Evolutionary conservation across 805 yeast species (phyloP), one percentile per base, ranked within the genome.

Genomic region (Candida vaughaniae): DNA sequence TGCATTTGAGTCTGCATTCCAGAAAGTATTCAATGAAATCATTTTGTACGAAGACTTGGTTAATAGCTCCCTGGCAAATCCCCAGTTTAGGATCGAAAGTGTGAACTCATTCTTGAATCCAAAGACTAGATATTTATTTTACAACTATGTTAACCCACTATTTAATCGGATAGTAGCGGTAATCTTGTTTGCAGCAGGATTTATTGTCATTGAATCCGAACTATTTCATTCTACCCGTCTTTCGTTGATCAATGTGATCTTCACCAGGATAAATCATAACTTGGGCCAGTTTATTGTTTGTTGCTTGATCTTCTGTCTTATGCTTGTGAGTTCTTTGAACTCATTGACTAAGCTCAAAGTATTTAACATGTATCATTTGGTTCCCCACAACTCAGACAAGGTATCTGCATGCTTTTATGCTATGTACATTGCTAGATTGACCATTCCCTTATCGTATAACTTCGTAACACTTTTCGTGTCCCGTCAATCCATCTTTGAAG

Each of bases 361-460:
- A 5, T 87, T 87, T 68, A 82, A 83, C 53, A 71, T 83, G 56
- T 87, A 85, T 55, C 89, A 84, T 43, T 69, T 87, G 40, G 88
- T 84, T 10, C 78, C 82, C 14, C 73, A 72, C 44, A 73, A 79
- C 36, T 81, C 91, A 0, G 91, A 83, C 53, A 82, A 86, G 0
- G 83, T 85, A 0, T 79, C 87, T 11, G 73, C 84, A 16, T 71
- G 86, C 22, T 87, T 86, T 54, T 87, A 85, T 56, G 78, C 89
- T 15, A 82, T 85, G 50, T 86, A 87, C 50, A 80, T 86, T 14
- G 83, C 90, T 35, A 78, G 95, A 45, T 65, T 87, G 54, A 85
- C 95, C 0, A 80, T 87, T 9, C 95, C 95, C 8, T 66, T 87
- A 44, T 78, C 86, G 17, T 87, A 83, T 61, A 87, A 87, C 59